Percentiles rank a stretch among this genome's conserved stretches.
These are phyloP conservation scores for Plasmodium gaboni DNA, from an alignment of 169 alveolate species.

Conservation along the genomic window DNA sequence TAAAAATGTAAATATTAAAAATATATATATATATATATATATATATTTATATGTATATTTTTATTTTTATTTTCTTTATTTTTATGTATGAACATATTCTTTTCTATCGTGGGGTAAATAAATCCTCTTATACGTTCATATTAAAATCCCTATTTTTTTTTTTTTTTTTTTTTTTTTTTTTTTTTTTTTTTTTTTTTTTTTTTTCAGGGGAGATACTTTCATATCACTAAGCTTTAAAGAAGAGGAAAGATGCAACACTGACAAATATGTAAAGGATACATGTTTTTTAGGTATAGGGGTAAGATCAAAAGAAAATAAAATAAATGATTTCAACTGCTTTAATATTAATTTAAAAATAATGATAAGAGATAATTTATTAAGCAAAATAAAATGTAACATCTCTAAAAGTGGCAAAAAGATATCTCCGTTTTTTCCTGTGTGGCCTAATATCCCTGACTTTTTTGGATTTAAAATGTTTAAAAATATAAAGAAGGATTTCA, in stretches of 20 bases:
- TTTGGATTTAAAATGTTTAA: conserved; percentile 45
- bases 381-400: conserved; percentile 36
- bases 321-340: conserved; percentile 57
- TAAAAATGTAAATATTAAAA: conserved; percentile 4
- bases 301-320: conserved; percentile 65
- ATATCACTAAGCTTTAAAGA: conserved; percentile 48
- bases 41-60: not conserved
- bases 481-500: conserved; percentile 51
- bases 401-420: conserved; percentile 34
- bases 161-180: not conserved
- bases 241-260: conserved; percentile 39
- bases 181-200: not conserved
- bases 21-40: not conserved
- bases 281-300: conserved; percentile 45
- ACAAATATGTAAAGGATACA: conserved; percentile 44
- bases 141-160: not conserved
- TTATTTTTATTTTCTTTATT: not conserved
- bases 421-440: conserved; percentile 67
- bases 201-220: conserved; percentile 24
- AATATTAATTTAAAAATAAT: conserved; percentile 38
- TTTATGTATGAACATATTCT: not conserved
- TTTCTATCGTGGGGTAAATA: not conserved
- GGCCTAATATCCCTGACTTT: conserved; percentile 65
- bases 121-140: not conserved
- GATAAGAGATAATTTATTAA: conserved; percentile 16